phyloP scores from a whole-genome alignment of 352 stramenopile species.

The Globisporangium middletonii region DNA sequence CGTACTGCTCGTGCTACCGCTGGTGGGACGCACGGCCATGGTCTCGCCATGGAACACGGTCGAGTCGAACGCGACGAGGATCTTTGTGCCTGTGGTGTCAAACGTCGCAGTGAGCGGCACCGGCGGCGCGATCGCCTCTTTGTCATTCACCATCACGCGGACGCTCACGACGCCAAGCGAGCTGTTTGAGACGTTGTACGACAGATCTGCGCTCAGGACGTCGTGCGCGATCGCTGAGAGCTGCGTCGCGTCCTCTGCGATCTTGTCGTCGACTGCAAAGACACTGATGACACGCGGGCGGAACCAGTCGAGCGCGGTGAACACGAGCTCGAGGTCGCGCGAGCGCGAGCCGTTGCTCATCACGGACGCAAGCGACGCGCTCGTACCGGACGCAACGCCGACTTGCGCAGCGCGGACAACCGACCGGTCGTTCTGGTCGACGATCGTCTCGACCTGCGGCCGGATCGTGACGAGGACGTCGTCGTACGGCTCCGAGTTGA shows the following conservation, averaged over 20 bases:
- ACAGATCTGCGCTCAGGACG: conserved; percentile 34
- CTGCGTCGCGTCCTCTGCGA: conserved; percentile 54
- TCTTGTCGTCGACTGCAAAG: conserved; percentile 55
- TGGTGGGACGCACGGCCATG: conserved; percentile 32
- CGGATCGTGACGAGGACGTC: conserved; percentile 40
- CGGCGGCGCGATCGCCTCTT: conserved; percentile 53
- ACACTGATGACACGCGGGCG: conserved; percentile 32
- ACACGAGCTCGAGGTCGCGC: conserved; percentile 38
- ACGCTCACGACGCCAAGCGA: conserved; percentile 37
- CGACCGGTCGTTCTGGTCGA: conserved; percentile 25
- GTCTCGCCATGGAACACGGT: conserved; percentile 57
- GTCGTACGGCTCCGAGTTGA: conserved; percentile 62
- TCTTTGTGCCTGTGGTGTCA: conserved; percentile 40
- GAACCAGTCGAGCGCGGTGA: conserved; percentile 61
- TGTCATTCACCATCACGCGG: conserved; percentile 51
- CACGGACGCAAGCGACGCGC: conserved; percentile 8
- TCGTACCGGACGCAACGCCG: conserved; percentile 14
- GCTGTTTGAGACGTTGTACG: conserved; percentile 61
- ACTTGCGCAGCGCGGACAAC: conserved; percentile 25
- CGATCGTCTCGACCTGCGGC: conserved; percentile 36
- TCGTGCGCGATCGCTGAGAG: conserved; percentile 42
- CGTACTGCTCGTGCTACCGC: not conserved
- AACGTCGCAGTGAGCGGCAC: conserved; percentile 41
- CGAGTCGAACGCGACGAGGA: conserved; percentile 61
- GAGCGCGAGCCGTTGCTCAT: conserved; percentile 1